Evolutionary conservation across 495 filamentous ascomycete genomes (phyloP).

Genomic region (Copromyces sp.): DNA sequence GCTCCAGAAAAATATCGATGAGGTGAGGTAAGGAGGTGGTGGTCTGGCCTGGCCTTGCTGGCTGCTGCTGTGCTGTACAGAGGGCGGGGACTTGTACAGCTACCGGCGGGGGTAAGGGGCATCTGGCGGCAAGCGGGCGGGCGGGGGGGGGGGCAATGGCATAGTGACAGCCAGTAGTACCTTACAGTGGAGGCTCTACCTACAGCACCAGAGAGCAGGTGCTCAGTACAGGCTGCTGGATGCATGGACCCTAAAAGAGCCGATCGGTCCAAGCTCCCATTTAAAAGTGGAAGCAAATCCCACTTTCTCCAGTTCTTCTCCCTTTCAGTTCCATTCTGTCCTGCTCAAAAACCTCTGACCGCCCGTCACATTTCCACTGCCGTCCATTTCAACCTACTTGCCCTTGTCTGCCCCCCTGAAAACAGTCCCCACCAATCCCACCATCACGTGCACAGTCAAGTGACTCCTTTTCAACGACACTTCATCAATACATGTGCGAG

Average conservation of each 20-base stretch:
- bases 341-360: not conserved
- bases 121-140: not conserved
- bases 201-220: not conserved
- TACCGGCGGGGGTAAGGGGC: not conserved
- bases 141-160: not conserved
- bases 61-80: not conserved
- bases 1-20: not conserved
- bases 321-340: not conserved
- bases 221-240: not conserved
- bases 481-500: not conserved
- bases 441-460: not conserved
- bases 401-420: not conserved
- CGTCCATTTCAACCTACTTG: not conserved
- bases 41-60: not conserved
- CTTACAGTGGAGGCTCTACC: too few relatives aligned
- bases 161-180: not conserved
- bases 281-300: not conserved
- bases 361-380: not conserved
- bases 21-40: not conserved
- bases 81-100: not conserved
- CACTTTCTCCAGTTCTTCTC: not conserved
- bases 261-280: not conserved
- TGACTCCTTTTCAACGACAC: not conserved
- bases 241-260: too few relatives aligned
- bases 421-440: not conserved